These are phyloP conservation scores for Kuraishia ogatae DNA, from an alignment of 805 yeast genomes.

Conservation along the genomic window DNA sequence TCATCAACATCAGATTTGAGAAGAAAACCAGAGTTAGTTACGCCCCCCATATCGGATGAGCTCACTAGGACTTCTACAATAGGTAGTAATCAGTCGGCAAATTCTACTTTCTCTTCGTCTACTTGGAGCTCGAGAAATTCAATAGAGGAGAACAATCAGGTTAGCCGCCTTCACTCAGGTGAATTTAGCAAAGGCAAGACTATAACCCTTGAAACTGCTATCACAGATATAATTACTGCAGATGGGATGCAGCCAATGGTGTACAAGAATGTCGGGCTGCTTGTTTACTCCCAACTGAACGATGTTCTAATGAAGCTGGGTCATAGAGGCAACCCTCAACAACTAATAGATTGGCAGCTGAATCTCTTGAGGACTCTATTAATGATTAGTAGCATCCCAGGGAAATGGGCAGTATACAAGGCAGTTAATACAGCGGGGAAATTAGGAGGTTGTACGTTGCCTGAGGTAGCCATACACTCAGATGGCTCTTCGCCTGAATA, in stretches of 20 bases:
- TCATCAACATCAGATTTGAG: neutral
- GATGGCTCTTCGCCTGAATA: neutral
- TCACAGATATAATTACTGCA: conserved; percentile 11
- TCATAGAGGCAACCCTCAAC: conserved; percentile 3
- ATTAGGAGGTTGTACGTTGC: neutral
- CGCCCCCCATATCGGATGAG: neutral
- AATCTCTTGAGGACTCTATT: conserved; percentile 41
- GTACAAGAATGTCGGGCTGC: conserved; percentile 13
- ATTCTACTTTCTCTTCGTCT: neutral
- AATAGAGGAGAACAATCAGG: neutral
- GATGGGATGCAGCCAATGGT: conserved; percentile 1
- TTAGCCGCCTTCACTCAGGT: neutral
- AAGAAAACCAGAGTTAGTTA: neutral
- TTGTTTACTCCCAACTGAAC: conserved; percentile 17
- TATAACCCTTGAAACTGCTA: conserved; percentile 9
- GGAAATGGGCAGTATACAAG: conserved; percentile 5
- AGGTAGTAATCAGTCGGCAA: neutral
- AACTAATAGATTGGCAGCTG: conserved; percentile 41
- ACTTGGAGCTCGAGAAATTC: neutral
- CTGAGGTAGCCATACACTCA: neutral
- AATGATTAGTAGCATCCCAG: conserved; percentile 17
- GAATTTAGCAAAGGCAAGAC: neutral
- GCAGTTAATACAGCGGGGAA: conserved; percentile 4
- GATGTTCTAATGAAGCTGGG: conserved; percentile 7
- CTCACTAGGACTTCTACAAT: neutral